These are phyloP conservation scores for Tetrahymena elliotti DNA, from an alignment of 73 alveolate genomes.

Conservation along the genomic window DNA sequence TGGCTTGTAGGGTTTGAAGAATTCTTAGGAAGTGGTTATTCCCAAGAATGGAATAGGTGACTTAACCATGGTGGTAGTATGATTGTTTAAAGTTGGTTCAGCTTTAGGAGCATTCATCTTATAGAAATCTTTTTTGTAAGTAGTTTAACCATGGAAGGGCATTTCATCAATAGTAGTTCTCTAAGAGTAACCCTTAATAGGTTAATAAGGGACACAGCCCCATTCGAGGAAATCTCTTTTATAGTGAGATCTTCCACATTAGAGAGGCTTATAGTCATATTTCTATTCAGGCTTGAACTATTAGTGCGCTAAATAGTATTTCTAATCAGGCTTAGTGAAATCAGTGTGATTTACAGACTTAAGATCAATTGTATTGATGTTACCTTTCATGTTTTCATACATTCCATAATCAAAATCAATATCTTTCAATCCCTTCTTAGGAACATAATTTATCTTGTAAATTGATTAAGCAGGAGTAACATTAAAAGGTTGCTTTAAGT, in stretches of 20 bases:
- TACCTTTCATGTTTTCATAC: background rate
- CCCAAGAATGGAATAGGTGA: background rate
- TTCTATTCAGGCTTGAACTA: background rate
- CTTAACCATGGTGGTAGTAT: background rate
- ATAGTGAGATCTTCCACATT: background rate
- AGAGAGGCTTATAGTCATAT: background rate
- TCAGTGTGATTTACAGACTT: background rate
- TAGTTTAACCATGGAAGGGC: background rate
- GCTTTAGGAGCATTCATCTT: background rate
- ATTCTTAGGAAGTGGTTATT: background rate
- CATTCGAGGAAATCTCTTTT: background rate
- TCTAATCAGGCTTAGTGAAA: background rate
- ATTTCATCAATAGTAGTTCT: background rate
- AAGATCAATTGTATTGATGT: background rate
- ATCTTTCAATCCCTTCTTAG: background rate
- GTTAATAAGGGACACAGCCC: background rate
- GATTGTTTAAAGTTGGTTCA: background rate
- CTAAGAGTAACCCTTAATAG: background rate
- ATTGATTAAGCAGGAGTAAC: background rate
- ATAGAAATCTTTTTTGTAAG: background rate
- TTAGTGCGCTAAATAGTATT: background rate
- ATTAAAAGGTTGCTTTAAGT: background rate
- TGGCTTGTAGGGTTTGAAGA: background rate
- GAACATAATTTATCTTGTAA: background rate
- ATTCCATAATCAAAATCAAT: background rate